A percentile compares a stretch with the other conserved stretches of the same genome.
These are phyloP conservation scores for Biscogniauxia mediterranea DNA, from an alignment of 2,329 filamentous ascomycete species.

Conservation along the genomic window DNA sequence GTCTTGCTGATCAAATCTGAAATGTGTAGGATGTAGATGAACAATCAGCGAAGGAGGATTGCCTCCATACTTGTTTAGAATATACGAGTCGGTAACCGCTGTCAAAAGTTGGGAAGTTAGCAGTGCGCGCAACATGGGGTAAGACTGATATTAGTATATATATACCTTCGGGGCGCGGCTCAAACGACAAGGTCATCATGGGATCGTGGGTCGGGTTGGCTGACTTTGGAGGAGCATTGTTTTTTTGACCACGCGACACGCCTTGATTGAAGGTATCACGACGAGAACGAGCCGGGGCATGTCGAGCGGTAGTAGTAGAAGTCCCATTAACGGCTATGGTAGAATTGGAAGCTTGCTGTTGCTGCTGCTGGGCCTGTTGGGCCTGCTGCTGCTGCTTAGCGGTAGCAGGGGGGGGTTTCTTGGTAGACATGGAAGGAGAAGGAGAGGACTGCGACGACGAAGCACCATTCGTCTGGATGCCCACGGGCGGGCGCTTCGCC, in stretches of 20 bases:
- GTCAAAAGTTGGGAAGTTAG: conserved; percentile 15
- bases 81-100: conserved; percentile 75
- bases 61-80: conserved; percentile 78
- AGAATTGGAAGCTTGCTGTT: conserved; percentile 38
- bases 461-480: conserved; percentile 64
- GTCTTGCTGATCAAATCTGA: conserved; percentile 90
- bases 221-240: conserved; percentile 49
- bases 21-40: conserved; percentile 81
- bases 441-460: conserved; percentile 58
- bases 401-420: conserved; percentile 48
- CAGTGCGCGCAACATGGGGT: neutral
- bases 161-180: conserved; percentile 55
- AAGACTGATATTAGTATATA: conserved; percentile 7
- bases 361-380: neutral
- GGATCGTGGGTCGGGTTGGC: conserved; percentile 47
- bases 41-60: conserved; percentile 79
- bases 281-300: conserved; percentile 53
- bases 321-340: conserved; percentile 39
- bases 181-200: conserved; percentile 35
- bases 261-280: conserved; percentile 52
- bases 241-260: conserved; percentile 47
- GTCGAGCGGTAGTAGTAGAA: conserved; percentile 45
- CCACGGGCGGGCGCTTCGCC: conserved; percentile 65
- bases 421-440: conserved; percentile 55
- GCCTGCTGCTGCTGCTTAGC: conserved; percentile 41